Conservation (phyloP, 2,329 filamentous ascomycete genomes). For the Botryotinia narcissicola region DNA sequence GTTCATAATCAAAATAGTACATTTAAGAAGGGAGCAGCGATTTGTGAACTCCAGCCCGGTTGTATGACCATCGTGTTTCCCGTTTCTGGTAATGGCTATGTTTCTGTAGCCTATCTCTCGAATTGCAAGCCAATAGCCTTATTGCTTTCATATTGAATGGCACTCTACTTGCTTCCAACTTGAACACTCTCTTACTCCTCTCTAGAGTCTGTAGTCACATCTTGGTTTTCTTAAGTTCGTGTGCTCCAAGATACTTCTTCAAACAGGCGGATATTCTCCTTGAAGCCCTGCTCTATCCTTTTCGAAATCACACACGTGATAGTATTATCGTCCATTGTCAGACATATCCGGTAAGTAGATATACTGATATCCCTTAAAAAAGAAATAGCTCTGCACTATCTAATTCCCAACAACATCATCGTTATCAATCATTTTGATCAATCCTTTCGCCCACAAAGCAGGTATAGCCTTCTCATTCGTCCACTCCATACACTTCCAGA, state of each 20-base stretch:
- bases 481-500: slow-evolving; percentile 1
- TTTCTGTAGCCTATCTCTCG: neutral
- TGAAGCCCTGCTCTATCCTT: neutral
- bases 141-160: neutral
- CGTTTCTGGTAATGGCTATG: neutral
- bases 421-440: neutral
- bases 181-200: neutral
- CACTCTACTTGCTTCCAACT: neutral
- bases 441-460: neutral
- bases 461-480: neutral
- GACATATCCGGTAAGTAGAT: neutral
- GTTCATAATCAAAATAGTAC: neutral
- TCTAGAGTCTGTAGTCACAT: neutral
- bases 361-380: neutral
- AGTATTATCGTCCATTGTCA: neutral
- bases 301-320: neutral
- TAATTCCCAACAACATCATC: neutral
- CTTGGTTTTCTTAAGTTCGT: neutral
- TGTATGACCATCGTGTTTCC: neutral
- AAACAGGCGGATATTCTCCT: neutral
- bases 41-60: neutral
- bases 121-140: neutral
- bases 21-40: neutral
- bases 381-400: neutral
- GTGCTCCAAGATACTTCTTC: neutral